Evolutionary conservation across 2,329 filamentous ascomycete genomes (phyloP).

Genomic region (Myriosclerotinia scirpicola): DNA sequence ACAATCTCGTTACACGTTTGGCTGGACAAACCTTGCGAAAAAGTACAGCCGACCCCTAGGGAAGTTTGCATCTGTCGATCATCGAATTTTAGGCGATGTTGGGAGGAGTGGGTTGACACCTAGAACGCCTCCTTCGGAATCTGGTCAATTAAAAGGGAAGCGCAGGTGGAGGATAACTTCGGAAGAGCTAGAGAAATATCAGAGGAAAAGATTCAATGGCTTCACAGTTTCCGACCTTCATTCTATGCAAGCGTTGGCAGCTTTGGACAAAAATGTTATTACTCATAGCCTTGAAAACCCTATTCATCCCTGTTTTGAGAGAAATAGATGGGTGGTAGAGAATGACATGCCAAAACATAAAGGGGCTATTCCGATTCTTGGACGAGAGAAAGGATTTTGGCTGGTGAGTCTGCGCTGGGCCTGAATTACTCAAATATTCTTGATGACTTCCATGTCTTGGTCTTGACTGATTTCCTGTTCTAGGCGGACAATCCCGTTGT

Average conservation of each 20-base stretch:
- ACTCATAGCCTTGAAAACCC: conserved; percentile 8
- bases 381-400: conserved; percentile 24
- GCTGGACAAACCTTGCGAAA: not conserved
- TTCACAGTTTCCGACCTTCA: not conserved
- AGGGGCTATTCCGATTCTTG: conserved; percentile 24
- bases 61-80: conserved; percentile 6
- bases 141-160: not conserved
- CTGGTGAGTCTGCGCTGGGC: conserved; percentile 15
- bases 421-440: too few relatives aligned
- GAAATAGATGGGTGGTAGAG: conserved; percentile 18
- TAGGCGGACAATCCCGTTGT: conserved; percentile 7
- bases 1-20: not conserved
- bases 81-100: not conserved
- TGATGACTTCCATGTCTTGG: not conserved
- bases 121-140: not conserved
- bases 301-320: conserved; percentile 22
- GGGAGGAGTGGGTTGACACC: conserved; percentile 10
- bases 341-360: conserved; percentile 20
- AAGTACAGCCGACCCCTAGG: conserved; percentile 10
- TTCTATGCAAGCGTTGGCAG: not conserved
- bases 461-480: not conserved
- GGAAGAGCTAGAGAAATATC: not conserved
- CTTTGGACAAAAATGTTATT: not conserved
- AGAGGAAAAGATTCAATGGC: conserved; percentile 6
- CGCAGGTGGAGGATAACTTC: not conserved